A percentile compares a stretch with the other conserved stretches of the same genome.
phyloP scores from a whole-genome alignment of 2,329 filamentous ascomycete genomes.

The Pseudogymnoascus sp. region DNA sequence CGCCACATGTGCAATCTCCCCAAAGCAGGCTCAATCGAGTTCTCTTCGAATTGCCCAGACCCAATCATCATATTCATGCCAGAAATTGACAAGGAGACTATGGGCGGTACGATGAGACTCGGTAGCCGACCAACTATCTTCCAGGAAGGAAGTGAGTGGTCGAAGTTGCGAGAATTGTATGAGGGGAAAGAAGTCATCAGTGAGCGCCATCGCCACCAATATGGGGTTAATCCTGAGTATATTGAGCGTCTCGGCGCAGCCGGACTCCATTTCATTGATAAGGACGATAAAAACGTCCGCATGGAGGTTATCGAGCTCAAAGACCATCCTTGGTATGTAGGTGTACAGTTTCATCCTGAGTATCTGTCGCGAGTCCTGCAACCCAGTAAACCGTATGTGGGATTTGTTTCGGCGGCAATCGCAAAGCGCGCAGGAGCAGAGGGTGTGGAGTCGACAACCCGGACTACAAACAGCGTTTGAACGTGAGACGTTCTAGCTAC shows the following conservation, averaged over 20 bases:
- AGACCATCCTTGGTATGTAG: conserved; percentile 77
- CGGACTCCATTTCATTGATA: conserved; percentile 69
- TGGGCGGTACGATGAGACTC: conserved; percentile 83
- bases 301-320: conserved; percentile 80
- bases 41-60: conserved; percentile 20
- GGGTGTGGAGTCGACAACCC: not conserved
- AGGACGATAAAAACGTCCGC: conserved; percentile 67
- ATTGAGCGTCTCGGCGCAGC: conserved; percentile 59
- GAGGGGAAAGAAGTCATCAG: conserved; percentile 47
- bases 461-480: not conserved
- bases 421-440: not conserved
- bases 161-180: conserved; percentile 67
- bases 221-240: conserved; percentile 79
- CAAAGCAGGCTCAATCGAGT: not conserved
- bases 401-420: conserved; percentile 67
- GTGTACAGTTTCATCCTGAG: conserved; percentile 84
- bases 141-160: conserved; percentile 69
- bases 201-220: conserved; percentile 81
- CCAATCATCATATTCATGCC: conserved; percentile 81
- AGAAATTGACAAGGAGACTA: conserved; percentile 65
- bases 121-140: conserved; percentile 68
- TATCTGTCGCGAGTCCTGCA: conserved; percentile 68
- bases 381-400: conserved; percentile 69
- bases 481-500: not conserved
- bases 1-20: conserved; percentile 62